Conservation (phyloP, 768 basidiomycete genomes). For the Agrocybe pediades region DNA sequence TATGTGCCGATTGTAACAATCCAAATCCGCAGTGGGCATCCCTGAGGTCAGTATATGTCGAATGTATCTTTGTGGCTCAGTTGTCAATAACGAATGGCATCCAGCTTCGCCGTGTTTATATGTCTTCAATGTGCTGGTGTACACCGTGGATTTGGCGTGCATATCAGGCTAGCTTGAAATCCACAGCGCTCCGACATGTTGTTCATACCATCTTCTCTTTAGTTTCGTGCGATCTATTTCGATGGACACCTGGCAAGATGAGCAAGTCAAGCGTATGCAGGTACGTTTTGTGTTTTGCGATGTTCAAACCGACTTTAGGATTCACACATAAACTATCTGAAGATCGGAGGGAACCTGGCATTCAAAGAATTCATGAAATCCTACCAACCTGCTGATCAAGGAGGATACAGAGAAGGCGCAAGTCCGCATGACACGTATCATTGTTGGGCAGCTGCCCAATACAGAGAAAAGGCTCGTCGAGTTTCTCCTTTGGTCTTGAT, state of each 20-base stretch:
- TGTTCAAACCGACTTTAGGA: slow-evolving; percentile 4
- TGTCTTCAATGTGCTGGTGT: slow-evolving; percentile 88
- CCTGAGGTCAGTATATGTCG: slow-evolving; percentile 50
- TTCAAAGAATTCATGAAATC: slow-evolving; percentile 79
- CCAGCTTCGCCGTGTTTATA: slow-evolving; percentile 83
- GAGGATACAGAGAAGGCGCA: slow-evolving; percentile 67
- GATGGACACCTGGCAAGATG: slow-evolving; percentile 96
- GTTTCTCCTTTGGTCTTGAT: slow-evolving; percentile 9
- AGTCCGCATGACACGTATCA: slow-evolving; percentile 81
- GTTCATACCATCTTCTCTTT: slow-evolving; percentile 25
- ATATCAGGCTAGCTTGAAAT: slow-evolving; percentile 64
- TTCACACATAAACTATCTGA: slow-evolving; percentile 2
- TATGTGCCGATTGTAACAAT: slow-evolving; percentile 81
- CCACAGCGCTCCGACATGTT: slow-evolving; percentile 11
- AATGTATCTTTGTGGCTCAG: slow-evolving; percentile 8
- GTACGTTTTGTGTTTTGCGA: slow-evolving; percentile 37
- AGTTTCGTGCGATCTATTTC: slow-evolving; percentile 92
- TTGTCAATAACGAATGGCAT: slow-evolving; percentile 11
- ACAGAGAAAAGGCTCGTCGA: slow-evolving; percentile 83
- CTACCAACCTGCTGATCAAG: slow-evolving; percentile 65
- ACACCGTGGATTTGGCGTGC: slow-evolving; percentile 92
- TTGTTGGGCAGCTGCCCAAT: slow-evolving; percentile 93
- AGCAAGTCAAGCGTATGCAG: slow-evolving; percentile 90
- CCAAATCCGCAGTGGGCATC: slow-evolving; percentile 98
- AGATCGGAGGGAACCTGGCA: slow-evolving; percentile 88